Conservation (phyloP, 805 yeast genomes). For the Cyberlindnera mycetangii region DNA sequence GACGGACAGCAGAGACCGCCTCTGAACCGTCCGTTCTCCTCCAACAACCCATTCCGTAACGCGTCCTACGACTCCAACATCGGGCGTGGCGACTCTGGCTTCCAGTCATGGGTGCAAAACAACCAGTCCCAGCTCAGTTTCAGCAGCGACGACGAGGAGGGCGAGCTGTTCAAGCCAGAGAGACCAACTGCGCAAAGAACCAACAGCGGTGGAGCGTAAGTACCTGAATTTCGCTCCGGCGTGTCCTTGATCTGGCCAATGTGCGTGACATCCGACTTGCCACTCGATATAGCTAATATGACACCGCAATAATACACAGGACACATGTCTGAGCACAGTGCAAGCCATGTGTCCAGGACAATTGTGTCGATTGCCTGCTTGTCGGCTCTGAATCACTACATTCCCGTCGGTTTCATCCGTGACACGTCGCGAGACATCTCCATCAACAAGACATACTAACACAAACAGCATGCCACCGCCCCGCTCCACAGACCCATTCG, state of each 20-base stretch:
- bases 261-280: too few species aligned
- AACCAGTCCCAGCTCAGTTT: conserved; percentile 38
- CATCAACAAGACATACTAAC: conserved; percentile 11
- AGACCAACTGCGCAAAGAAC: conserved; percentile 24
- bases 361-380: neutral
- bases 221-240: neutral
- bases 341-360: neutral
- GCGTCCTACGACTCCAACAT: conserved; percentile 34
- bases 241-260: neutral
- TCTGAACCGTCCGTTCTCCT: conserved; percentile 43
- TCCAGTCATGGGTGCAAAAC: conserved; percentile 58
- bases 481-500: conserved; percentile 44
- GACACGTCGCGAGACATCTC: neutral
- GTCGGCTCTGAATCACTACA: neutral
- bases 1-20: conserved; percentile 5
- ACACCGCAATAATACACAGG: too few species aligned
- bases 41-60: conserved; percentile 72
- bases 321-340: neutral
- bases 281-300: too few species aligned
- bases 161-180: conserved; percentile 24
- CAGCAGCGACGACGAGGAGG: conserved; percentile 40
- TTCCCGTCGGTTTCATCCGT: conserved; percentile 2
- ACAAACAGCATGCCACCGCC: conserved; percentile 23
- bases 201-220: conserved; percentile 10
- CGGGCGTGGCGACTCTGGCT: conserved; percentile 33